Conservation (phyloP, 768 basidiomycete species). For the Mycena floridula region DNA sequence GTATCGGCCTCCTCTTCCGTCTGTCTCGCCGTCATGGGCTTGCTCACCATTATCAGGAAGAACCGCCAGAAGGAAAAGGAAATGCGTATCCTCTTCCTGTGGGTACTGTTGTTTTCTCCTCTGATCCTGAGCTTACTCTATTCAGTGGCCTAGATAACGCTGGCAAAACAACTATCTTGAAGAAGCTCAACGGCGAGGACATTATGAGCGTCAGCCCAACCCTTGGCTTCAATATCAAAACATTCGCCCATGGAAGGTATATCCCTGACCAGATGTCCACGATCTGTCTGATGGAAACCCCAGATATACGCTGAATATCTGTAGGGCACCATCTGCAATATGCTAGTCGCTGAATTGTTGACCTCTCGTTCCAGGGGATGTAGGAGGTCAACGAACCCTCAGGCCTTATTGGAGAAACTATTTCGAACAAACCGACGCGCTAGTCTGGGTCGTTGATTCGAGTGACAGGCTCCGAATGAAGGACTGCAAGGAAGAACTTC, state of each 20-base stretch:
- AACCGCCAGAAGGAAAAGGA: slow-evolving; percentile 93
- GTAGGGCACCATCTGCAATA: slow-evolving; percentile 31
- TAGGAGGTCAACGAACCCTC: slow-evolving; percentile 92
- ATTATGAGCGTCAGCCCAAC: slow-evolving; percentile 87
- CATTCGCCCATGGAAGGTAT: slow-evolving; percentile 86
- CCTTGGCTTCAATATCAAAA: slow-evolving; percentile 98
- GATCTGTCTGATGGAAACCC: slow-evolving; percentile 9
- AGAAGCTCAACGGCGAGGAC: slow-evolving; percentile 91
- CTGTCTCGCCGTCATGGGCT: slow-evolving; percentile 77
- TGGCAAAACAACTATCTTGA: slow-evolving; percentile 96
- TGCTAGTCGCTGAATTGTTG: not conserved
- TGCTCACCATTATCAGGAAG: slow-evolving; percentile 96
- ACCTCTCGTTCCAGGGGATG: slow-evolving; percentile 71
- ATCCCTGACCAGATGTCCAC: slow-evolving; percentile 20
- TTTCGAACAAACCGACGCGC: slow-evolving; percentile 96
- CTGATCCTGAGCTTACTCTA: slow-evolving; percentile 8
- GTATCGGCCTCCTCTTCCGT: no score
- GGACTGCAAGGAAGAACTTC: slow-evolving; percentile 86
- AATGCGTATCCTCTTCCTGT: slow-evolving; percentile 95
- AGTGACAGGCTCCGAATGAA: slow-evolving; percentile 84
- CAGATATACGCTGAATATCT: slow-evolving; percentile 78
- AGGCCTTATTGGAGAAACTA: slow-evolving; percentile 99
- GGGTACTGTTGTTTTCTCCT: slow-evolving; percentile 15
- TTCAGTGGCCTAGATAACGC: slow-evolving; percentile 94
- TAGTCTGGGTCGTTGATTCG: slow-evolving; percentile 99